Evolutionary conservation across 345 rosid genomes (phyloP).

Genomic region (Ceriops zippeliana): DNA sequence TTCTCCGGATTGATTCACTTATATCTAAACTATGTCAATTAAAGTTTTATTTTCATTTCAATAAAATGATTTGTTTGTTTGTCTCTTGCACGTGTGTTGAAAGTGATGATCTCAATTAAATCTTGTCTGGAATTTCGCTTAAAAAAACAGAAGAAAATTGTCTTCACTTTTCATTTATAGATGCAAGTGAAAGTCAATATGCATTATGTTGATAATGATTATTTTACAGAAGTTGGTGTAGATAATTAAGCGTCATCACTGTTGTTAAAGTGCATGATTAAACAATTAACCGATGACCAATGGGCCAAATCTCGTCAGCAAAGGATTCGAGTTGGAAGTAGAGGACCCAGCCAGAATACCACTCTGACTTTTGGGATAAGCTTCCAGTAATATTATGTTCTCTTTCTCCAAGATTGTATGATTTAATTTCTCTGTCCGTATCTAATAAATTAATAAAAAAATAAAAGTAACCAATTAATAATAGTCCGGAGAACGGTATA

Average conservation of each 20-base stretch:
- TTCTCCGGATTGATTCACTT: too few relatives aligned
- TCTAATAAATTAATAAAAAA: neutral
- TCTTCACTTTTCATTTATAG: too few relatives aligned
- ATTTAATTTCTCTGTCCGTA: neutral
- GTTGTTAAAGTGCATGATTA: conserved; percentile 20
- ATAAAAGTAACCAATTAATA: too few relatives aligned
- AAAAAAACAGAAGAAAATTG: too few relatives aligned
- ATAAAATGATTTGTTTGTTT: too few relatives aligned
- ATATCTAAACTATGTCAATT: too few relatives aligned
- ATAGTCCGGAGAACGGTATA: neutral
- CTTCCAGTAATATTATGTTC: conserved; percentile 22
- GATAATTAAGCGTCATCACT: conserved; percentile 22
- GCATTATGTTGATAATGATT: neutral
- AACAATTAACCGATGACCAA: conserved; percentile 20
- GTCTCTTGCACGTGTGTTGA: too few relatives aligned
- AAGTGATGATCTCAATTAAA: too few relatives aligned
- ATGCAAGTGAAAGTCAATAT: conserved; percentile 16
- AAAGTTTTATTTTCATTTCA: too few relatives aligned
- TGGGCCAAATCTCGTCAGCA: conserved; percentile 26
- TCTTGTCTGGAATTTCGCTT: too few relatives aligned
- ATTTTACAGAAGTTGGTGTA: conserved; percentile 31
- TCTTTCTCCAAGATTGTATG: neutral
- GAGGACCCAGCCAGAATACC: neutral
- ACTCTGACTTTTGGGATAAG: conserved; percentile 19
- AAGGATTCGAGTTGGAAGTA: conserved; percentile 22